A percentile compares a stretch with the other conserved stretches of the same genome.
phyloP scores from a whole-genome alignment of 164 flowering plant genomes.

The Aristolochia contorta region DNA sequence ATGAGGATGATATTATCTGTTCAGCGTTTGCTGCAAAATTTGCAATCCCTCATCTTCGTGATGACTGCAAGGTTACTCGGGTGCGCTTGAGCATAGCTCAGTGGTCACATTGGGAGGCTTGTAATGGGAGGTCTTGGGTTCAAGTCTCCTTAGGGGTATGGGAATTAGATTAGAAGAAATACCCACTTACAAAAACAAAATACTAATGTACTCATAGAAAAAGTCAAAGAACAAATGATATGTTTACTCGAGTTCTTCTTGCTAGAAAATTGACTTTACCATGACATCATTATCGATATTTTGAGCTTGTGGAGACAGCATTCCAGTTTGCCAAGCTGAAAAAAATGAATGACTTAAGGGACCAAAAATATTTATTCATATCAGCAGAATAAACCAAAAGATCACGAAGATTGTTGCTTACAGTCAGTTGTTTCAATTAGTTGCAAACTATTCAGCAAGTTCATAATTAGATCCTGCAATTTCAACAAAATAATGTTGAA shows the following conservation, averaged over 20 bases:
- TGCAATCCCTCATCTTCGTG: too few species aligned
- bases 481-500: slow-evolving; percentile 4
- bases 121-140: too few species aligned
- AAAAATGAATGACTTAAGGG: slow-evolving; percentile 6
- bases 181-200: too few species aligned
- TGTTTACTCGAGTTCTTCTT: not conserved
- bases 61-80: too few species aligned
- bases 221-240: too few species aligned
- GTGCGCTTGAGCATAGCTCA: too few species aligned
- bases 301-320: slow-evolving; percentile 49
- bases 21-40: too few species aligned
- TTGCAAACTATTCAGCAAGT: slow-evolving; percentile 64
- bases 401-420: slow-evolving; percentile 23
- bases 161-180: too few species aligned
- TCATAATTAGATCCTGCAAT: slow-evolving; percentile 67
- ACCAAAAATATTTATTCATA: not conserved
- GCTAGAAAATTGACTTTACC: slow-evolving; percentile 30
- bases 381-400: not conserved
- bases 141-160: too few species aligned
- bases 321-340: slow-evolving; percentile 71
- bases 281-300: slow-evolving; percentile 56
- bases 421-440: slow-evolving; percentile 63
- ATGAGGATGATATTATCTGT: too few species aligned
- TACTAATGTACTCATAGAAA: too few species aligned
- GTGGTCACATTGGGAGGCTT: too few species aligned